Percentiles rank a stretch among this genome's conserved stretches.
Conservation (phyloP, 2,329 filamentous ascomycete species). For the Cladophialophora carrionii region DNA sequence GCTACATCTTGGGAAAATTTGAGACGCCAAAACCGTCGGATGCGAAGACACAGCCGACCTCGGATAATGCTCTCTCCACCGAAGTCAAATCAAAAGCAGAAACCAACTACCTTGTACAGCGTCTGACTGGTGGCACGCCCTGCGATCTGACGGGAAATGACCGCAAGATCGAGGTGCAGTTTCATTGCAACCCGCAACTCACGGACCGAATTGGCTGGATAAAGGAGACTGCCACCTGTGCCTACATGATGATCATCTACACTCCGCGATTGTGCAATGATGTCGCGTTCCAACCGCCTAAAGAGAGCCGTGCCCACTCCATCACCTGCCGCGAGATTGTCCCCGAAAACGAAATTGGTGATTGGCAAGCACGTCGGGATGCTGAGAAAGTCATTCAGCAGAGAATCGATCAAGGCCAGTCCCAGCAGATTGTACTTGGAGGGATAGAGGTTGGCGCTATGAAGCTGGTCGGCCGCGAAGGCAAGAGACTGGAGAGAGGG, state of each 20-base stretch:
- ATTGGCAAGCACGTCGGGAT: conserved; percentile 44
- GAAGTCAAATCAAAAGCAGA: conserved; percentile 81
- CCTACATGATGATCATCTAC: conserved; percentile 90
- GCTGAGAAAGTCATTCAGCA: conserved; percentile 42
- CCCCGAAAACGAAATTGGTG: conserved; percentile 56
- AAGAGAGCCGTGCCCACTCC: conserved; percentile 73
- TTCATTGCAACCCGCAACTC: conserved; percentile 75
- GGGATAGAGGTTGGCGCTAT: conserved; percentile 63
- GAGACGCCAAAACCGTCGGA: conserved; percentile 38
- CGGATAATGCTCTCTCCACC: conserved; percentile 48
- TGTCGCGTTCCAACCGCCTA: conserved; percentile 79
- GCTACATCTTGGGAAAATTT: conserved; percentile 75
- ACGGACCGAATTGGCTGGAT: conserved; percentile 84
- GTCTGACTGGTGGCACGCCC: conserved; percentile 73
- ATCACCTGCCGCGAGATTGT: conserved; percentile 78
- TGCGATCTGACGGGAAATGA: conserved; percentile 84
- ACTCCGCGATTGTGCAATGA: conserved; percentile 87
- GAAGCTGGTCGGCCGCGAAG: conserved; percentile 58
- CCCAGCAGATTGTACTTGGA: conserved; percentile 54
- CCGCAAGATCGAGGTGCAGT: conserved; percentile 79
- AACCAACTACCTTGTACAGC: conserved; percentile 83
- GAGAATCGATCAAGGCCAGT: conserved; percentile 42
- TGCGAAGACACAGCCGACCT: conserved; percentile 41
- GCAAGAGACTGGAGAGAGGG: conserved; percentile 60
- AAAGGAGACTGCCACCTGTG: conserved; percentile 87